A percentile compares a stretch with the other conserved stretches of the same genome.
Conservation (phyloP, 148 eudicot species). For the Rhododendron ovatum region DNA sequence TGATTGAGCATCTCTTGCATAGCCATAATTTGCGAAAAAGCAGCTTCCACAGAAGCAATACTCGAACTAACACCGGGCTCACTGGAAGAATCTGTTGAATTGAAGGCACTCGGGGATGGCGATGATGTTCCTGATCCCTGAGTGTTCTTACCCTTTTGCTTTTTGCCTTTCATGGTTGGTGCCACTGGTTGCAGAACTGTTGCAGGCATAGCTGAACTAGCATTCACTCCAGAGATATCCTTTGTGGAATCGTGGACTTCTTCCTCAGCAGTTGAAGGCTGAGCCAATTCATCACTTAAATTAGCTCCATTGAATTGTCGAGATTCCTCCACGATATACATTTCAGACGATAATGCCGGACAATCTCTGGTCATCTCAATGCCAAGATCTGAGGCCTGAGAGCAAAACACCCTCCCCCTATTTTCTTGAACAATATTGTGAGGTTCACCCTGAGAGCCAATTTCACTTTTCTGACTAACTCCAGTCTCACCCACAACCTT, state of each 20-base stretch:
- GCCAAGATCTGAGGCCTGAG: constrained; percentile 94
- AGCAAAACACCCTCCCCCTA: constrained; percentile 66
- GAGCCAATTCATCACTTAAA: constrained; percentile 36
- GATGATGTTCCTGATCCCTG: constrained; percentile 51
- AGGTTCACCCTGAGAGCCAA: constrained; percentile 35
- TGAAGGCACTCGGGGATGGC: constrained; percentile 54
- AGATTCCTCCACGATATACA: constrained; percentile 56
- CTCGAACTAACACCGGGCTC: constrained; percentile 45
- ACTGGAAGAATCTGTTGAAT: constrained; percentile 48
- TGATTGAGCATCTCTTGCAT: constrained; percentile 63
- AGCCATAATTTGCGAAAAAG: constrained; percentile 39
- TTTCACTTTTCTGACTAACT: constrained; percentile 42
- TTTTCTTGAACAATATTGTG: constrained; percentile 36
- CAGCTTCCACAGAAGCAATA: constrained; percentile 37
- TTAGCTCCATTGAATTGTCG: constrained; percentile 36
- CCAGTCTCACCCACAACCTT: constrained; percentile 85
- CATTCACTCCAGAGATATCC: constrained; percentile 36
- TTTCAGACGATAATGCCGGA: constrained; percentile 44
- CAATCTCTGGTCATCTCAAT: constrained; percentile 67
- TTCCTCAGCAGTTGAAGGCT: constrained; percentile 50
- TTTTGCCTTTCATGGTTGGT: constrained; percentile 54
- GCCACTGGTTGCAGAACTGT: constrained; percentile 37
- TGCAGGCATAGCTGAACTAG: constrained; percentile 30
- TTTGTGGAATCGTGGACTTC: constrained; percentile 44
- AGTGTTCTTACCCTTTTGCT: constrained; percentile 58